Conservation (phyloP, 805 yeast species). For the Starmerella kuoi region DNA sequence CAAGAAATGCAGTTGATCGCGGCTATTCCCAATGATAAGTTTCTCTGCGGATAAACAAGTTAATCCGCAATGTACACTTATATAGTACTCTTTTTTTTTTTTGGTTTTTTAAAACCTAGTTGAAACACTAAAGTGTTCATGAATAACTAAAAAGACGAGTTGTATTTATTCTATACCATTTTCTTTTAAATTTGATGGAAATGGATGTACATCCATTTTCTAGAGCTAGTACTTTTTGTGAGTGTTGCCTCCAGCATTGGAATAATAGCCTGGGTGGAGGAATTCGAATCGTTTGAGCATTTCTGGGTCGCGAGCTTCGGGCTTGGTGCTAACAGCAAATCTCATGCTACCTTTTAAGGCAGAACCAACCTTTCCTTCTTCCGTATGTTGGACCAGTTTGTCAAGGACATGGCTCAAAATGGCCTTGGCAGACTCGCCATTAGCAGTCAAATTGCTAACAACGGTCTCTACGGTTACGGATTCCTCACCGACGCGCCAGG, state of each 20-base stretch:
- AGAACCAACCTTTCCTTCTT: conserved; percentile 54
- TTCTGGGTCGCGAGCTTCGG: conserved; percentile 58
- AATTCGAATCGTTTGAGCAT: conserved; percentile 70
- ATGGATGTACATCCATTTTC: too few species aligned
- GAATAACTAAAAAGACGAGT: too few species aligned
- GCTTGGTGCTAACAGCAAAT: conserved; percentile 65
- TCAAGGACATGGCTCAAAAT: conserved; percentile 61
- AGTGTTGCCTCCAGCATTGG: not conserved
- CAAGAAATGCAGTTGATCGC: too few species aligned
- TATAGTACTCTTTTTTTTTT: too few species aligned
- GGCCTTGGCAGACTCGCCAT: conserved; percentile 71
- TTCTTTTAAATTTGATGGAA: too few species aligned
- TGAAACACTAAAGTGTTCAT: too few species aligned
- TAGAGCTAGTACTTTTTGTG: conserved; percentile 1
- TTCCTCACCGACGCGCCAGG: conserved; percentile 92
- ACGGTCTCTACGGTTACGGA: conserved; percentile 98
- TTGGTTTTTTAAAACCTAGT: too few species aligned
- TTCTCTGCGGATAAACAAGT: too few species aligned
- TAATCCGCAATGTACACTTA: too few species aligned
- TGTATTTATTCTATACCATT: too few species aligned
- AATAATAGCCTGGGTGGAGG: conserved; percentile 59
- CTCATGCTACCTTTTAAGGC: conserved; percentile 67
- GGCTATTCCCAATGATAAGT: too few species aligned
- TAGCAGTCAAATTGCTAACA: conserved; percentile 78
- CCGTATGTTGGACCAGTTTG: conserved; percentile 46